Percentiles rank a stretch among this genome's conserved stretches.
These are phyloP conservation scores for Naganishia antarctica DNA, from an alignment of 768 basidiomycete species.

Conservation along the genomic window DNA sequence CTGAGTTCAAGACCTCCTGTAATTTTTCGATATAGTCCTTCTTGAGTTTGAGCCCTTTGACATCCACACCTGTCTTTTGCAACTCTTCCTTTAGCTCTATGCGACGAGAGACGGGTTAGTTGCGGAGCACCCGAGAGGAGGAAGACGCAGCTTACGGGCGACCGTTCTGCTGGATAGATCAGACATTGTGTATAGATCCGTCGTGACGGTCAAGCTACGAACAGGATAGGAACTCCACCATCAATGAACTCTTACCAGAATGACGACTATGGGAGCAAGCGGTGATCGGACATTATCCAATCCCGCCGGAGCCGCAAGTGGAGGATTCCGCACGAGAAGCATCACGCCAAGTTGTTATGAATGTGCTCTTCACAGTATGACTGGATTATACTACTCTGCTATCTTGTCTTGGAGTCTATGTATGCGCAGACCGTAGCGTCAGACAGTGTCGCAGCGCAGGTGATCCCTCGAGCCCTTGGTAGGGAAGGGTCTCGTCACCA, in stretches of 20 bases:
- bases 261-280: no score
- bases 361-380: neutral
- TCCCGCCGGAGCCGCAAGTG: no score
- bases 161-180: conserved; percentile 9
- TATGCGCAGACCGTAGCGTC: no score
- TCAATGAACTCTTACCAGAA: no score
- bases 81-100: conserved; percentile 46
- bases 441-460: no score
- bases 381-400: no score
- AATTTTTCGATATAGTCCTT: conserved; percentile 34
- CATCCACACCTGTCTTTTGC: conserved; percentile 38
- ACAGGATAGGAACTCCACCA: no score
- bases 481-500: neutral
- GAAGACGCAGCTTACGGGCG: neutral
- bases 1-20: neutral
- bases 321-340: no score
- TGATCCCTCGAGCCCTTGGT: no score
- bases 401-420: no score
- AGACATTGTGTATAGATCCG: neutral
- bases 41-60: conserved; percentile 42
- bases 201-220: no score
- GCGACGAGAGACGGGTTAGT: neutral
- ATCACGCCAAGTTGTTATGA: neutral
- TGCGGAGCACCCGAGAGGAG: neutral
- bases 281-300: no score